A percentile compares a stretch with the other conserved stretches of the same genome.
Conservation (phyloP, 2,329 filamentous ascomycete genomes). For the Alternaria burnsii region DNA sequence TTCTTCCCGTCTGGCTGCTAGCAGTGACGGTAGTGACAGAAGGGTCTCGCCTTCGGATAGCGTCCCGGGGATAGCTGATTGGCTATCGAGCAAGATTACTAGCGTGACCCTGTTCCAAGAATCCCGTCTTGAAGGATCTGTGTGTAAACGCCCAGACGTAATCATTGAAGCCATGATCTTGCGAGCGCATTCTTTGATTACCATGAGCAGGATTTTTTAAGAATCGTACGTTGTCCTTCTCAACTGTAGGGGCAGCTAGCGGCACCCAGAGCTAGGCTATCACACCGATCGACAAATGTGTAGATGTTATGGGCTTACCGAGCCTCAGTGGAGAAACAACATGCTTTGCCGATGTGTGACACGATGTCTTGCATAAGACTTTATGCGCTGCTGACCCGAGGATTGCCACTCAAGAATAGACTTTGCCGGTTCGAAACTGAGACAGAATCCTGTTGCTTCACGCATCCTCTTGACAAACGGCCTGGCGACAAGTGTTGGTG, state of each 20-base stretch:
- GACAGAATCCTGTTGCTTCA: conserved; percentile 3
- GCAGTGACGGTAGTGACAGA: background rate
- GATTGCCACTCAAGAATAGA: conserved; percentile 3
- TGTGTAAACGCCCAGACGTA: background rate
- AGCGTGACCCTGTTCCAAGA: conserved; percentile 1
- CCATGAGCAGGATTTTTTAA: background rate
- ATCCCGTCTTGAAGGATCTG: background rate
- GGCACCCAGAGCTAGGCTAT: background rate
- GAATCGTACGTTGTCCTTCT: conserved; percentile 1
- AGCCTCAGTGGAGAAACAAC: conserved; percentile 11
- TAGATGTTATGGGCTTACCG: conserved; percentile 2
- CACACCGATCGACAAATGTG: conserved; percentile 8
- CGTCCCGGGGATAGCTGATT: conserved; percentile 5
- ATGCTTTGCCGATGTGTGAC: conserved; percentile 12
- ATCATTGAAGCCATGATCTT: background rate
- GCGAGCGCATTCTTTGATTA: background rate
- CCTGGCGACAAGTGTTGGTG: conserved; percentile 12
- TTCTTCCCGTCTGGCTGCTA: conserved; percentile 2
- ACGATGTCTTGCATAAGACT: conserved; percentile 17
- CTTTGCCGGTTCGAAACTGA: background rate
- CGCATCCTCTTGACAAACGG: conserved; percentile 3
- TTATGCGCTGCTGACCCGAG: conserved; percentile 10
- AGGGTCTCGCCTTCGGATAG: conserved; percentile 8
- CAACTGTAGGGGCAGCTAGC: conserved; percentile 3
- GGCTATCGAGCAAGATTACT: background rate